Evolutionary conservation across 2,329 filamentous ascomycete genomes (phyloP).

Genomic region (Shiraia sp.): DNA sequence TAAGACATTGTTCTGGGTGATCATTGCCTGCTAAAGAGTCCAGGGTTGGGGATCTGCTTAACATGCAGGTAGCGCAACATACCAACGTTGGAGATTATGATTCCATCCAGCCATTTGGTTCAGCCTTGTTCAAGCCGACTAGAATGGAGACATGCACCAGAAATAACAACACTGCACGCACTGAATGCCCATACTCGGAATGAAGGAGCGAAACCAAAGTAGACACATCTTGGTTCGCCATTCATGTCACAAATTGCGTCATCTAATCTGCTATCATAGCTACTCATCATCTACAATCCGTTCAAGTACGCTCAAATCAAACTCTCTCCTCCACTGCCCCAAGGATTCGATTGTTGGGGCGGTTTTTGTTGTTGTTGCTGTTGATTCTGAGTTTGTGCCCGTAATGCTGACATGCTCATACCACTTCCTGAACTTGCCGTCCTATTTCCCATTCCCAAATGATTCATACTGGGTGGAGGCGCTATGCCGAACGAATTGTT

Average conservation of each 20-base stretch:
- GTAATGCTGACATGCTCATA: constrained; percentile 31
- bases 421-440: constrained; percentile 28
- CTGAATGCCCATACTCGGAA: too few species aligned
- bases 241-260: too few species aligned
- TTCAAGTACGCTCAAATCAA: constrained; percentile 25
- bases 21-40: too few species aligned
- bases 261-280: constrained; percentile 1
- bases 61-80: too few species aligned
- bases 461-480: constrained; percentile 22
- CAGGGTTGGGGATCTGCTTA: too few species aligned
- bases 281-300: not conserved
- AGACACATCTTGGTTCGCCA: too few species aligned
- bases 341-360: constrained; percentile 16
- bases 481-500: constrained; percentile 30
- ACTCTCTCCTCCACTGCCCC: constrained; percentile 31
- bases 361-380: constrained; percentile 24
- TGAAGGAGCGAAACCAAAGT: too few species aligned
- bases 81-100: too few species aligned
- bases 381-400: constrained; percentile 29
- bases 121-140: too few species aligned
- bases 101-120: too few species aligned
- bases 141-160: too few species aligned
- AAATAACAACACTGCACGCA: too few species aligned
- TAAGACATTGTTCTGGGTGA: not conserved
- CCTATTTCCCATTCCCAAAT: constrained; percentile 12